These are phyloP conservation scores for Botrytis galanthina DNA, from an alignment of 2,329 filamentous ascomycete species.

Conservation along the genomic window DNA sequence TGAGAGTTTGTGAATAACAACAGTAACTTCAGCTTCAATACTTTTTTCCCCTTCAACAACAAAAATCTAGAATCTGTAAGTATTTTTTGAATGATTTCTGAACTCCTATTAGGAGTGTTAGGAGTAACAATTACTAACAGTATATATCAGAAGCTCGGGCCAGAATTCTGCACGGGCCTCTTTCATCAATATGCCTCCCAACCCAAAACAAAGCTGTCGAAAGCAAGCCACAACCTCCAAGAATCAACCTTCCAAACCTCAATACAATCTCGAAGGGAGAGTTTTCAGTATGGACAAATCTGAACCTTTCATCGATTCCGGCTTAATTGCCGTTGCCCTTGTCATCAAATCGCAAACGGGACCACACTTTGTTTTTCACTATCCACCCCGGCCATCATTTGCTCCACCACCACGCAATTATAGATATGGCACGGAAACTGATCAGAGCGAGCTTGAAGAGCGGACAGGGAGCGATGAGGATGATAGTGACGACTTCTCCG, in stretches of 20 bases:
- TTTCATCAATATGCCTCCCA: not conserved
- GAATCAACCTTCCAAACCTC: not conserved
- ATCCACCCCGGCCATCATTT: slow-evolving; percentile 59
- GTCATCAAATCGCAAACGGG: slow-evolving; percentile 65
- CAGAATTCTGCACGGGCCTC: not conserved
- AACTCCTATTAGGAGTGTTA: not conserved
- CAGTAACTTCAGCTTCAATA: not conserved
- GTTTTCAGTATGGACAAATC: slow-evolving; percentile 13
- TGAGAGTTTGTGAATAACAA: not conserved
- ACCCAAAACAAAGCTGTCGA: not conserved
- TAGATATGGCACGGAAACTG: slow-evolving; percentile 38
- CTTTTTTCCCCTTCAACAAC: too few relatives aligned
- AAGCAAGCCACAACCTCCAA: not conserved
- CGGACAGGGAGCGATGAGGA: slow-evolving; percentile 32
- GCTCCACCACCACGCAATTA: slow-evolving; percentile 36
- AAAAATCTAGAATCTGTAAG: not conserved
- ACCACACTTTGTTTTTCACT: slow-evolving; percentile 82
- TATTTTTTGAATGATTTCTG: not conserved
- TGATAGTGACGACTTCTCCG: slow-evolving; percentile 40
- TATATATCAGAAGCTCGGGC: slow-evolving; percentile 11
- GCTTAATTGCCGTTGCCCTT: slow-evolving; percentile 43
- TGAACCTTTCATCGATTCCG: slow-evolving; percentile 43
- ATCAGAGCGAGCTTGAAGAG: slow-evolving; percentile 31
- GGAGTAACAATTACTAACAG: not conserved
- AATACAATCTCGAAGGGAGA: slow-evolving; percentile 1